These are phyloP conservation scores for Picea sitchensis DNA, from an alignment of 75 land plant species.

Conservation along the genomic window DNA sequence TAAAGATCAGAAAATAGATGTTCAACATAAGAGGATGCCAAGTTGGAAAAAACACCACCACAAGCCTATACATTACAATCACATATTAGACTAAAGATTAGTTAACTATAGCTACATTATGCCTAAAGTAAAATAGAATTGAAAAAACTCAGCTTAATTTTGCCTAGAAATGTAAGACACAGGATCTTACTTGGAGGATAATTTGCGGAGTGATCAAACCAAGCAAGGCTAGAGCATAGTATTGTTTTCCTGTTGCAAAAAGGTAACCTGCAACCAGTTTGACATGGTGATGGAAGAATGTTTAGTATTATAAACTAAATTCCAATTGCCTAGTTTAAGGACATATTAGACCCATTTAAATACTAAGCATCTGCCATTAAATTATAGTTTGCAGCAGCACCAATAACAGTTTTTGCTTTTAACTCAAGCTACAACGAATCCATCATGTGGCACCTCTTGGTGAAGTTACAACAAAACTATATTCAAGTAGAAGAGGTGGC, in stretches of 20 bases:
- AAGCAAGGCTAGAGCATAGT: constrained; percentile 74
- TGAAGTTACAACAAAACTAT: no score
- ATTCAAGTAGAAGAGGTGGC: no score
- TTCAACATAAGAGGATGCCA: background rate
- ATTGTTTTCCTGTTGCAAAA: constrained; percentile 70
- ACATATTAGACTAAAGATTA: background rate
- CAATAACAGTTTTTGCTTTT: background rate
- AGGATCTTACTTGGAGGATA: constrained; percentile 67
- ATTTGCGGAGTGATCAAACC: constrained; percentile 84
- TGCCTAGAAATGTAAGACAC: background rate
- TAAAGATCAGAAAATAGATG: background rate
- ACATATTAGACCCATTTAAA: background rate
- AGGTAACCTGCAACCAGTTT: constrained; percentile 65
- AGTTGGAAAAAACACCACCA: background rate
- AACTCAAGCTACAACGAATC: no score
- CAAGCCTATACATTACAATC: background rate
- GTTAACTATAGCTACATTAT: background rate
- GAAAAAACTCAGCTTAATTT: background rate
- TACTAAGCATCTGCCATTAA: background rate
- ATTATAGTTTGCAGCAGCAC: background rate
- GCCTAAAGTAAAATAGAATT: background rate
- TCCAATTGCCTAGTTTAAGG: background rate
- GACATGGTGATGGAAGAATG: background rate
- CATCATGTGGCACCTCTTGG: no score
- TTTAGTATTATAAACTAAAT: constrained; percentile 1